Conservation (phyloP, 1,284 basidiomycete species). For the Cutaneotrichosporon cavernicola region DNA sequence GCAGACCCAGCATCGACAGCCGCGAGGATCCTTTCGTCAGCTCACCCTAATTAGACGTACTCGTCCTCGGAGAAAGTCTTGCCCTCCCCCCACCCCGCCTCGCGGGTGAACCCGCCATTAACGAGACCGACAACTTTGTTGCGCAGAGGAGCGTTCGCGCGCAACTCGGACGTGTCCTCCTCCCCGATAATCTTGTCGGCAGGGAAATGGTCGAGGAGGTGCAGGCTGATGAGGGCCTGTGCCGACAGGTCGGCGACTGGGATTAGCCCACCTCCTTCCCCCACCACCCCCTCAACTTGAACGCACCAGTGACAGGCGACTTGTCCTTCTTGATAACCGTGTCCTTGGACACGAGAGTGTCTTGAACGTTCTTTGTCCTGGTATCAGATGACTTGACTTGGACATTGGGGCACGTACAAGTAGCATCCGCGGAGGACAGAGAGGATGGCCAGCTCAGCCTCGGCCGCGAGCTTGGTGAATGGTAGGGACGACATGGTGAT, state of each 20-base stretch:
- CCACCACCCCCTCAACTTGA: background rate
- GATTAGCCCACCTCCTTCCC: constrained; percentile 25
- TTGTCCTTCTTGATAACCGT: constrained; percentile 90
- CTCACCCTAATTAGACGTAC: constrained; percentile 48
- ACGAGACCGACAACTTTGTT: constrained; percentile 77
- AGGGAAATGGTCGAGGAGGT: constrained; percentile 78
- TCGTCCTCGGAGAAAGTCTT: constrained; percentile 47
- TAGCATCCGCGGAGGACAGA: constrained; percentile 85
- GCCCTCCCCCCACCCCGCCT: constrained; percentile 44
- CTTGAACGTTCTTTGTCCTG: constrained; percentile 83
- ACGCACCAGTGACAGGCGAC: constrained; percentile 85
- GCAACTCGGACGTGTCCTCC: constrained; percentile 83
- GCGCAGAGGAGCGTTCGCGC: constrained; percentile 60
- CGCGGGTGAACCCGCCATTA: constrained; percentile 67
- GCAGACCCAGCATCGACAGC: constrained; percentile 84
- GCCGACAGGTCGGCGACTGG: constrained; percentile 86
- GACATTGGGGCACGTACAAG: constrained; percentile 34
- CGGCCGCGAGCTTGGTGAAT: constrained; percentile 40
- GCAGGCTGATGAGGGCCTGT: constrained; percentile 77
- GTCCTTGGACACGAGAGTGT: constrained; percentile 80
- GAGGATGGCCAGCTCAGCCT: constrained; percentile 69
- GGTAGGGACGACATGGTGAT: constrained; percentile 33
- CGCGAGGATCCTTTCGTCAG: constrained; percentile 64
- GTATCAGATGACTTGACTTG: background rate
- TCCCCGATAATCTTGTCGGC: constrained; percentile 89